These are phyloP conservation scores for Trichocladium antarcticum DNA, from an alignment of 495 filamentous ascomycete species.

Conservation along the genomic window DNA sequence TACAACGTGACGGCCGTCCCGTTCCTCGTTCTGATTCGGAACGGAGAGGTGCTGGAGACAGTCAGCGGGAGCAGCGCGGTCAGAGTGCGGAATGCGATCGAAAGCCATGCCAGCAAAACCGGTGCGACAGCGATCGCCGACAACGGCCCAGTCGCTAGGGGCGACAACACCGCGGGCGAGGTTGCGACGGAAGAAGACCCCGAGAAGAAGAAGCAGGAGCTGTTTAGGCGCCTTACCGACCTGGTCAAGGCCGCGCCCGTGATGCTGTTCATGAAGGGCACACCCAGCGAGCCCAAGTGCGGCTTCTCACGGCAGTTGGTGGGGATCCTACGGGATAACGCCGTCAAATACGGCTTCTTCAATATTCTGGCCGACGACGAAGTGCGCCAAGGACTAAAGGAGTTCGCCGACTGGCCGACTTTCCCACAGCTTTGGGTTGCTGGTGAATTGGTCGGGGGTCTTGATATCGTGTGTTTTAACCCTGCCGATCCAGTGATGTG, in stretches of 20 bases:
- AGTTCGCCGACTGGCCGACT: conserved; percentile 93
- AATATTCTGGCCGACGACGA: conserved; percentile 98
- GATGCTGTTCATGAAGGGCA: conserved; percentile 95
- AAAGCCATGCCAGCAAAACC: conserved; percentile 51
- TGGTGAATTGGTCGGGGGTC: conserved; percentile 76
- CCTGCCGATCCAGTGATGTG: not conserved
- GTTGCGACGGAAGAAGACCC: conserved; percentile 29
- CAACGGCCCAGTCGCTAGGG: conserved; percentile 21
- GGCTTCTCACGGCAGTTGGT: conserved; percentile 90
- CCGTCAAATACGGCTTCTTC: conserved; percentile 95
- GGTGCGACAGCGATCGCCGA: conserved; percentile 16
- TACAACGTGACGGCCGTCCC: conserved; percentile 94
- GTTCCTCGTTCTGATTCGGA: conserved; percentile 69
- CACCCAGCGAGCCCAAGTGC: conserved; percentile 82
- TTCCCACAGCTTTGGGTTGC: conserved; percentile 82
- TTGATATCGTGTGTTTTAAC: conserved; percentile 76
- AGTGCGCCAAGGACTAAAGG: conserved; percentile 89
- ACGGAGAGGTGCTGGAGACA: conserved; percentile 59
- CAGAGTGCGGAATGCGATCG: conserved; percentile 70
- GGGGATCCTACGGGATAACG: conserved; percentile 68
- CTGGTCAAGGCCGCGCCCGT: conserved; percentile 90
- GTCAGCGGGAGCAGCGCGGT: conserved; percentile 80
- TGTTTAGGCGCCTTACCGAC: conserved; percentile 62
- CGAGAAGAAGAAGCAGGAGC: conserved; percentile 61
- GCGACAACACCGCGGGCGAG: conserved; percentile 10